Percentiles rank a stretch among this genome's conserved stretches.
phyloP scores from a whole-genome alignment of 495 filamentous ascomycete genomes.

The Aspergillus hancockii region DNA sequence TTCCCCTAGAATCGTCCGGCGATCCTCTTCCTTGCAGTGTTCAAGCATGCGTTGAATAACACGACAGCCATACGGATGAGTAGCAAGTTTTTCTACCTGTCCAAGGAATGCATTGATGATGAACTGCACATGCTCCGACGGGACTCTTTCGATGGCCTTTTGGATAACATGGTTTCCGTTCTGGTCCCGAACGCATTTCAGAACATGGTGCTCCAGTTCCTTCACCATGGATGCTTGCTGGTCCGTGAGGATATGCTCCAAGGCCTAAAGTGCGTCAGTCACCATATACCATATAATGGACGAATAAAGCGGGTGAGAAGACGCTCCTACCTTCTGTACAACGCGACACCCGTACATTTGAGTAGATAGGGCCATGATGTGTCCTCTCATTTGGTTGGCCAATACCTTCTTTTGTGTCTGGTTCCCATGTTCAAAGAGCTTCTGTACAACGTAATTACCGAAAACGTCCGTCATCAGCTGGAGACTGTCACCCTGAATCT shows the following conservation, averaged over 20 bases:
- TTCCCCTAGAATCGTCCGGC: slow-evolving; percentile 71
- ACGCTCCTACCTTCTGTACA: slow-evolving; percentile 75
- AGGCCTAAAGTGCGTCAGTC: slow-evolving; percentile 57
- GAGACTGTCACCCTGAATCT: slow-evolving; percentile 78
- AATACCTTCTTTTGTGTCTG: slow-evolving; percentile 88
- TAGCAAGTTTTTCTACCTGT: slow-evolving; percentile 75
- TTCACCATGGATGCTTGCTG: slow-evolving; percentile 84
- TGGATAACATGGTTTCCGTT: slow-evolving; percentile 98
- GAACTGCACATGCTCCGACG: slow-evolving; percentile 78
- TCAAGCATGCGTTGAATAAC: slow-evolving; percentile 94
- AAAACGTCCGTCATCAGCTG: slow-evolving; percentile 96
- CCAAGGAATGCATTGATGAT: slow-evolving; percentile 84
- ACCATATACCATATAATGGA: neutral
- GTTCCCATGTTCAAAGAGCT: slow-evolving; percentile 95
- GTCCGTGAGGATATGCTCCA: slow-evolving; percentile 88
- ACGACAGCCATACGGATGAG: slow-evolving; percentile 85
- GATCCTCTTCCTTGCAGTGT: slow-evolving; percentile 72
- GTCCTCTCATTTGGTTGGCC: slow-evolving; percentile 82
- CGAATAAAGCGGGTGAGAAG: neutral
- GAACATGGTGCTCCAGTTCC: slow-evolving; percentile 77
- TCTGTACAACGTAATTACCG: slow-evolving; percentile 98
- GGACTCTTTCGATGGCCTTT: slow-evolving; percentile 88
- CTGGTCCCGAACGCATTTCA: slow-evolving; percentile 81
- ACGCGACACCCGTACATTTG: slow-evolving; percentile 97
- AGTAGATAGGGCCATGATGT: slow-evolving; percentile 73